Evolutionary conservation across 2,329 filamentous ascomycete species (phyloP), one percentile per base, ranked within the genome.

Genomic region (Penicillium sp.): DNA sequence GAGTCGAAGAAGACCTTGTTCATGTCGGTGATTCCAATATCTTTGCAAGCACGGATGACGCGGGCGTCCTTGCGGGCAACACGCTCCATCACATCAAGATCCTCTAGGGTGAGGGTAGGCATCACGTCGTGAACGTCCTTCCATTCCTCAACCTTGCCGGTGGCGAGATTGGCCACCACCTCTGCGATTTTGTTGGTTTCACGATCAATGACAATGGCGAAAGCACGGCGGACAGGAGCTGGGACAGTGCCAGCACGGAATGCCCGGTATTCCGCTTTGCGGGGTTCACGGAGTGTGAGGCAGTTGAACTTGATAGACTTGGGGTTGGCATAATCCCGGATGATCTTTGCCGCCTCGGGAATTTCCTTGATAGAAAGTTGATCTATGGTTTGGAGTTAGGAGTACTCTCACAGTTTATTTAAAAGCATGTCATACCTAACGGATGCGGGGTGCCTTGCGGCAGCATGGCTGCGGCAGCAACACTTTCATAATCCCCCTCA

Each of bases 201-300:
- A 38, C 69, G 68, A 59, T 81, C 75, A 23, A 83, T 71, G 54
- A 82, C 72, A 51, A 83, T 81, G 60, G 78, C 77, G 39, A 82
- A 81, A 13, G 78, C 70, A 6, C 68, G 68, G 42, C 72, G 69
- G 23, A 69, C 68, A 6, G 72, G 72, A 21, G 65, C 62, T n/a
- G 70, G 68, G 2, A 66, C 66, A n/a, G 58, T 58, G 3, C 70
- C 68, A 17, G 61, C 58, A 23, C 67, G 67, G 53, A 82, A 72
- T n/a, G 70, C 67, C 27, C 61, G 43, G 55, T 72, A 72, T 47
- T 73, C 68, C 25, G 59, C 59, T 58, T 72, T 73, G 84, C 1
- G 56, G 13, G 70, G 70, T 47, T 73, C 82, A 81, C 58, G 88
- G 82, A 55, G 88, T 84, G 43, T 83, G 86, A 73, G 63, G 61